Evolutionary conservation across 768 basidiomycete species (phyloP), one percentile per base, ranked within the genome.

Genomic region (Boletus vinaceobasis): DNA sequence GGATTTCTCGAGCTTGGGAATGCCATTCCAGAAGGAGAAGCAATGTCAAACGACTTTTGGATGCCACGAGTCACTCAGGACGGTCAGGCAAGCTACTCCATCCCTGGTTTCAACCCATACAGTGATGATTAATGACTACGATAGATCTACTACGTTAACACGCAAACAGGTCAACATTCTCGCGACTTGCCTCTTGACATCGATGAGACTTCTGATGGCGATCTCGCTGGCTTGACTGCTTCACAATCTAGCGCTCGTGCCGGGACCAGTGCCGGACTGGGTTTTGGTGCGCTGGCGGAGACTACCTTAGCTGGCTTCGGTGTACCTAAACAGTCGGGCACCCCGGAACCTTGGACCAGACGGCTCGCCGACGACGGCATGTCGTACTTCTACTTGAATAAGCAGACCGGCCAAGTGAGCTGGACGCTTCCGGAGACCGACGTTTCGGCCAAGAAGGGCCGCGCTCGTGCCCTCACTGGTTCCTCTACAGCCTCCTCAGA

Each of bases 91-190:
- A 67, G 84, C 71, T 36, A 21, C 52, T 44, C 48, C 38, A n/a
- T 35, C 39, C 21, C 51, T 52, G 31, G 9, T 11, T 15, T 42
- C 19, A 40, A 21, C 14, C 14, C 3, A 29, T 36, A 35, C 21
- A 45, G 32, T 36, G 37, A 46, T 40, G 15, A 37, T 47, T 48
- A 1, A 60, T 35, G 44, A 3, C 26, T 38, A 19, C n/a, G 32
- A 48, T 51, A 97, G 94, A 93, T 99, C 68, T 95, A 86, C 77
- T 99, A 98, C 73, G 81, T 92, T 59, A 99, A 98, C 65, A 92
- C 91, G 2, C 82, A 88, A 60, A 92, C 90, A 6, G 90, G 90
- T 32, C 81, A 91, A 68, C 84, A 83, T 39, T 86, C 93, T 27
- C 81, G 86, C 61, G 91, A 97, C 62, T 73, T 96, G n/a, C 94